Evolutionary conservation across 2,329 filamentous ascomycete species (phyloP).

Genomic region (Aureobasidium melanogenum): DNA sequence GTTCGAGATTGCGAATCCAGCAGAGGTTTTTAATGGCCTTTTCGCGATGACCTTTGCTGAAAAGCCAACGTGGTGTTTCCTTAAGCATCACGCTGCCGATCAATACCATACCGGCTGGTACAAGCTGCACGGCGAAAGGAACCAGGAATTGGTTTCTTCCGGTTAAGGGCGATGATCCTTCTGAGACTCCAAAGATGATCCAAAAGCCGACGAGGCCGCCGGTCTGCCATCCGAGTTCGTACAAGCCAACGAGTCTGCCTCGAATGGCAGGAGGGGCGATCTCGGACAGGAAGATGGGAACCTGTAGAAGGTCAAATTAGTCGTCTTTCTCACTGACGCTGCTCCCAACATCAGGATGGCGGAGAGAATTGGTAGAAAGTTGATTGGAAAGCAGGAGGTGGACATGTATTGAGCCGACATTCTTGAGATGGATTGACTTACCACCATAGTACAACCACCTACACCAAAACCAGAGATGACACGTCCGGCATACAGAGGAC

Average conservation of each 20-base stretch:
- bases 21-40: conserved; percentile 38
- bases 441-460: conserved; percentile 47
- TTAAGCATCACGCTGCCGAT: conserved; percentile 35
- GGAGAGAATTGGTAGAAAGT: not conserved
- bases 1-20: conserved; percentile 55
- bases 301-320: not conserved
- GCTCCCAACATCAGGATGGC: not conserved
- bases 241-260: conserved; percentile 50
- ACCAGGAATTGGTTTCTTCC: conserved; percentile 38
- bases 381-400: not conserved
- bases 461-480: conserved; percentile 50
- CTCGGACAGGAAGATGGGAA: conserved; percentile 53
- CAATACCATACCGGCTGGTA: conserved; percentile 53
- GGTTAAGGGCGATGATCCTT: conserved; percentile 32
- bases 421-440: not conserved
- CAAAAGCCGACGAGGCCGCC: conserved; percentile 44
- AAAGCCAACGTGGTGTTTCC: conserved; percentile 38
- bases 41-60: conserved; percentile 33
- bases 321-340: not conserved
- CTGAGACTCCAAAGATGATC: conserved; percentile 40
- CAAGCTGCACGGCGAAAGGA: conserved; percentile 54
- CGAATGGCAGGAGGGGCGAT: conserved; percentile 50
- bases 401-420: not conserved
- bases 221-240: conserved; percentile 49
- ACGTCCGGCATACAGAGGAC: conserved; percentile 47